A percentile compares a stretch with the other conserved stretches of the same genome.
Conservation (phyloP, 2,329 filamentous ascomycete genomes). For the Claviceps pazoutovae region DNA sequence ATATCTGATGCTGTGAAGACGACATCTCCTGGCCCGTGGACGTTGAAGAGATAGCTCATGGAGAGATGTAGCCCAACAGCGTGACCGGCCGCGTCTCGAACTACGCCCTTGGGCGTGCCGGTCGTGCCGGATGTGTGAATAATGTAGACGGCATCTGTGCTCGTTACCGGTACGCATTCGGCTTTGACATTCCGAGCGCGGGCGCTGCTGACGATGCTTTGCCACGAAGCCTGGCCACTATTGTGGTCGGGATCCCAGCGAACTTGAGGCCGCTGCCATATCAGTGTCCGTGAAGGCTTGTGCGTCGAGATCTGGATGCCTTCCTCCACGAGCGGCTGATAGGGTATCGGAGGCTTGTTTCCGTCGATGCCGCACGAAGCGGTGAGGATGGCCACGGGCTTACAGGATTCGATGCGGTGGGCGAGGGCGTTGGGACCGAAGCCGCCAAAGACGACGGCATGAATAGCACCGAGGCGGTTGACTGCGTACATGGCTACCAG, state of each 20-base stretch:
- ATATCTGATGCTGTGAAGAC: constrained; percentile 66
- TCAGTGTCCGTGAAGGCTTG: constrained; percentile 58
- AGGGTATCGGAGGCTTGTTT: constrained; percentile 63
- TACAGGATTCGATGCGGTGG: constrained; percentile 75
- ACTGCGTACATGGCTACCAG: constrained; percentile 77
- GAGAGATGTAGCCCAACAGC: constrained; percentile 74
- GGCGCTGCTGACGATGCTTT: constrained; percentile 58
- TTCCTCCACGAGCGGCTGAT: constrained; percentile 61
- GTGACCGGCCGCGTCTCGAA: constrained; percentile 73
- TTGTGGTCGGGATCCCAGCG: constrained; percentile 57
- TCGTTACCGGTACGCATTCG: constrained; percentile 62
- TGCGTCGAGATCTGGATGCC: constrained; percentile 53
- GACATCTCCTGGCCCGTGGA: constrained; percentile 73
- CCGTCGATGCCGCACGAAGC: constrained; percentile 90
- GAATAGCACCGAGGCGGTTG: constrained; percentile 70
- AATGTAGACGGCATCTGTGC: constrained; percentile 72
- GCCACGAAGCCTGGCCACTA: constrained; percentile 68
- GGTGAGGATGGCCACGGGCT: constrained; percentile 64
- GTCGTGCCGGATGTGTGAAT: constrained; percentile 83
- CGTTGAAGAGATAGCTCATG: constrained; percentile 69
- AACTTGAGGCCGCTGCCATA: constrained; percentile 73
- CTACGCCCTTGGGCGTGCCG: constrained; percentile 67
- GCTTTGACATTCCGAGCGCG: constrained; percentile 52
- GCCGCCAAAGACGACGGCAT: constrained; percentile 86
- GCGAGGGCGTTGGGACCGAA: constrained; percentile 72